Evolutionary conservation across 768 basidiomycete genomes (phyloP).

Genomic region (Rubroboletus pulcherrimus): DNA sequence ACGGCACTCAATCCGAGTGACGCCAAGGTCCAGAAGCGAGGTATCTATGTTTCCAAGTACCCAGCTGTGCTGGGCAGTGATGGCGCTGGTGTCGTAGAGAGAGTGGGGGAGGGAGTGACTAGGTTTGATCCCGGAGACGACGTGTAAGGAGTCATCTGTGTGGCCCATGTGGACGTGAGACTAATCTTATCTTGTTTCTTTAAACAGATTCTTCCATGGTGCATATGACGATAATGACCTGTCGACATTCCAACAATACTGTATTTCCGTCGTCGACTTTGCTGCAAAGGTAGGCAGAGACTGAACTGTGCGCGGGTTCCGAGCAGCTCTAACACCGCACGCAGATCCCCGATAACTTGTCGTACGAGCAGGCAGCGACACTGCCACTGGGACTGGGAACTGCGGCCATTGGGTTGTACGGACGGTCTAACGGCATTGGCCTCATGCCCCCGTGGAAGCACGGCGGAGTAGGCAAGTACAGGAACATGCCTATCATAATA

Average conservation of each 20-base stretch:
- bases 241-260: conserved; percentile 45
- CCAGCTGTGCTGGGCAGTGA: conserved; percentile 49
- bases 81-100: conserved; percentile 48
- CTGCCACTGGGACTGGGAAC: conserved; percentile 48
- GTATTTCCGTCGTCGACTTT: conserved; percentile 38
- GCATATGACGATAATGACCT: conserved; percentile 35
- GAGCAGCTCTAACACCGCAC: conserved; percentile 8
- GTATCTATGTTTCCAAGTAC: conserved; percentile 36
- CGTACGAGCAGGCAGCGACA: conserved; percentile 47
- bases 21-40: conserved; percentile 45
- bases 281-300: conserved; percentile 35
- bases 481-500: conserved; percentile 43
- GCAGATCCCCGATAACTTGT: conserved; percentile 44
- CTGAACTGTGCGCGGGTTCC: background rate
- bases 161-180: conserved; percentile 4
- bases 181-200: conserved; percentile 25
- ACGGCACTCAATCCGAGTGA: conserved; percentile 53
- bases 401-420: conserved; percentile 50
- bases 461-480: conserved; percentile 38
- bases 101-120: conserved; percentile 49
- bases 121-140: conserved; percentile 49
- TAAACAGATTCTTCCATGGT: conserved; percentile 39
- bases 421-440: conserved; percentile 37
- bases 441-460: conserved; percentile 38
- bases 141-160: conserved; percentile 38